phyloP scores from a whole-genome alignment of 352 stramenopile genomes.

The Albugo laibachii region DNA sequence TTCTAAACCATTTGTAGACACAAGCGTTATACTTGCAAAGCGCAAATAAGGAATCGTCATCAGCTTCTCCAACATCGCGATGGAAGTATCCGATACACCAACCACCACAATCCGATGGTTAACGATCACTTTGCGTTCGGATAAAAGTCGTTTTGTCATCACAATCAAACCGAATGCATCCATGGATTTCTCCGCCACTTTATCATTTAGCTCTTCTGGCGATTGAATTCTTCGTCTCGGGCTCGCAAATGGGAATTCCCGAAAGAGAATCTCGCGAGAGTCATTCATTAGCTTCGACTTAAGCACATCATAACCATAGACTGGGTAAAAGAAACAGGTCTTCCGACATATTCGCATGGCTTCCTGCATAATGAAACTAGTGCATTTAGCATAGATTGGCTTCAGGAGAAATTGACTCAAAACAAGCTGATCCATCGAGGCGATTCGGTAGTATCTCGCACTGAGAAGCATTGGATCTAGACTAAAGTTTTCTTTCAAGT shows the following conservation, averaged over 20 bases:
- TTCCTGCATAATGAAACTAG: conserved; percentile 50
- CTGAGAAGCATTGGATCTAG: conserved; percentile 40
- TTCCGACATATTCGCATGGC: conserved; percentile 57
- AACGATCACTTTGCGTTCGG: conserved; percentile 63
- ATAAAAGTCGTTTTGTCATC: conserved; percentile 63
- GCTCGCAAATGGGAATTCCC: conserved; percentile 40
- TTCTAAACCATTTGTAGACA: conserved; percentile 49
- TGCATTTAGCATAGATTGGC: conserved; percentile 40
- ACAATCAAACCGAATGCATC: conserved; percentile 64
- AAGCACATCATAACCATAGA: conserved; percentile 1
- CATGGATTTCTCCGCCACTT: conserved; percentile 19
- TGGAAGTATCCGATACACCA: conserved; percentile 52
- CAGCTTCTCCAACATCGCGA: conserved; percentile 62
- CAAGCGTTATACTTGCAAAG: conserved; percentile 71
- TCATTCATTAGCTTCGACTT: neutral
- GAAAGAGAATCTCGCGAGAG: conserved; percentile 3
- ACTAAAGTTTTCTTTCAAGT: conserved; percentile 36
- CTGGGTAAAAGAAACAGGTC: conserved; percentile 36
- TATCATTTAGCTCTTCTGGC: conserved; percentile 10
- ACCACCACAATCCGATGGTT: conserved; percentile 78
- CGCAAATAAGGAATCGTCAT: conserved; percentile 63
- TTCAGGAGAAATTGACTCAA: conserved; percentile 48
- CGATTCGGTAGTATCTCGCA: conserved; percentile 23
- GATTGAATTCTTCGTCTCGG: conserved; percentile 20
- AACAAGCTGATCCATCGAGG: conserved; percentile 37